A percentile compares a stretch with the other conserved stretches of the same genome.
Evolutionary conservation across 768 basidiomycete species (phyloP).

Genomic region (Tulasnella sp.): DNA sequence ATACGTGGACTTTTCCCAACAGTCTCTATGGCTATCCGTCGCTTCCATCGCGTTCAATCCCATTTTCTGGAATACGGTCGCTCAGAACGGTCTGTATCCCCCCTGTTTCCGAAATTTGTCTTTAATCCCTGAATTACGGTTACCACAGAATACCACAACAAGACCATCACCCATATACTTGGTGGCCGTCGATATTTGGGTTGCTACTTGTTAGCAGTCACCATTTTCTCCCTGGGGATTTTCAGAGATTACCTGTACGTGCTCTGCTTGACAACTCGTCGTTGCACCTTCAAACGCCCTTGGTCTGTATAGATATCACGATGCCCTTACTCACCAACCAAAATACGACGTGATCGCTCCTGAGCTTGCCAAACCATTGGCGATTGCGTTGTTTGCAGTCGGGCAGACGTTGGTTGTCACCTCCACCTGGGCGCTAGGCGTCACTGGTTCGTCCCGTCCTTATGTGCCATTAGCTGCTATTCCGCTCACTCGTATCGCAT

Average conservation of each 20-base stretch:
- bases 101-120: not conserved
- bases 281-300: not conserved
- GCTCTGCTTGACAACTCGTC: not conserved
- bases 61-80: slow-evolving; percentile 89
- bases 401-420: slow-evolving; percentile 82
- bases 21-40: slow-evolving; percentile 54
- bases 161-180: slow-evolving; percentile 74
- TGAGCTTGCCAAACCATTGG: slow-evolving; percentile 48
- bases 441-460: slow-evolving; percentile 76
- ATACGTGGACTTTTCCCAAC: slow-evolving; percentile 51
- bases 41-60: slow-evolving; percentile 79
- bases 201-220: slow-evolving; percentile 73
- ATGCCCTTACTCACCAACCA: slow-evolving; percentile 69
- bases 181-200: slow-evolving; percentile 60
- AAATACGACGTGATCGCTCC: slow-evolving; percentile 48
- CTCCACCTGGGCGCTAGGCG: slow-evolving; percentile 79
- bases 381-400: slow-evolving; percentile 44
- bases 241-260: slow-evolving; percentile 62
- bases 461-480: not conserved
- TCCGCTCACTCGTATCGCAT: slow-evolving; percentile 24
- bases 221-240: slow-evolving; percentile 79
- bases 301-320: slow-evolving; percentile 45
- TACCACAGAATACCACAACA: slow-evolving; percentile 59
- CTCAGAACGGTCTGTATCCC: slow-evolving; percentile 59
- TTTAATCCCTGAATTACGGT: not conserved